These are phyloP conservation scores for Skeletonema menzelii DNA, from an alignment of 108 stramenopile genomes.

Conservation along the genomic window DNA sequence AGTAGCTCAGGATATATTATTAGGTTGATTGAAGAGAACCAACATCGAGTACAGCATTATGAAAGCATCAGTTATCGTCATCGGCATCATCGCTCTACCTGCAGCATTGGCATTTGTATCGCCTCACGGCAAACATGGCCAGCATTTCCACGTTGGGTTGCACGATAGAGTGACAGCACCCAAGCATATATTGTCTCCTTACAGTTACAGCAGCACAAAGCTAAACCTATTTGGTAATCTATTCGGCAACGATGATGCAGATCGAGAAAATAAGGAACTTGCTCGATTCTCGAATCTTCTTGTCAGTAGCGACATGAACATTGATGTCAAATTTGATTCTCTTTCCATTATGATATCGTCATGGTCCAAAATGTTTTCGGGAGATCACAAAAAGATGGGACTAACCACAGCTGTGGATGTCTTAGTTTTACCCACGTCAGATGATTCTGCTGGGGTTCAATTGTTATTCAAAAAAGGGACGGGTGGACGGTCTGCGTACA, in stretches of 20 bases:
- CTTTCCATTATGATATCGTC: conserved; percentile 34
- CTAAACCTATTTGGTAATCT: not conserved
- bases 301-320: not conserved
- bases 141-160: not conserved
- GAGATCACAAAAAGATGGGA: conserved; percentile 22
- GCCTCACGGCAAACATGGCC: not conserved
- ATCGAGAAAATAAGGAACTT: conserved; percentile 2
- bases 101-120: not conserved
- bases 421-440: conserved; percentile 1
- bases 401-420: conserved; percentile 47
- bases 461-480: conserved; percentile 15
- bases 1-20: too few species aligned
- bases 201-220: not conserved
- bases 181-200: not conserved
- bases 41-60: not conserved
- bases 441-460: conserved; percentile 5
- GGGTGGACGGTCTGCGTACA: conserved; percentile 5
- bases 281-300: conserved; percentile 9
- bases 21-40: too few species aligned
- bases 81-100: not conserved
- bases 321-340: conserved; percentile 38
- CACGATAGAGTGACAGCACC: not conserved
- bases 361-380: conserved; percentile 33
- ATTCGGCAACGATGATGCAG: not conserved
- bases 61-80: not conserved